Evolutionary conservation across 345 rosid genomes (phyloP), one percentile per base, ranked within the genome.

Genomic region (Alliaria petiolata): DNA sequence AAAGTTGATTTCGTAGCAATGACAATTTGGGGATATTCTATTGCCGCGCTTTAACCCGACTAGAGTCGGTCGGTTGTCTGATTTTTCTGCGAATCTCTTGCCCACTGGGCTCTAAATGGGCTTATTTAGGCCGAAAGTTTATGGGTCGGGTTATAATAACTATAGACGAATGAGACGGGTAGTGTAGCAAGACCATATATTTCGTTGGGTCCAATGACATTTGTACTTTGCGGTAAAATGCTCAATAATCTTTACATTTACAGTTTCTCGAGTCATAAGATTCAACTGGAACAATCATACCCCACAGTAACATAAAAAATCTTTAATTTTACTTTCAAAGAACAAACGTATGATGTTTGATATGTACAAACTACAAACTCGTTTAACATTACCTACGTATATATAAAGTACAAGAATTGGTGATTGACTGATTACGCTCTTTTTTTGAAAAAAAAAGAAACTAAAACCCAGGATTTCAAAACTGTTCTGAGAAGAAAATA

Each of bases 401-500:
- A n/a, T n/a, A 65, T 56, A 59, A 56, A 11, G 26, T 38, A 63
- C 6, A 59, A 0, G 20, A 25, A 1, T 15, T 75, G 31, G 56
- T 74, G 43, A 74, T n/a, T n/a, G n/a, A n/a, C n/a, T n/a, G n/a
- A n/a, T 51, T 51, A 33, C 25, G 47, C 62, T 59, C 45, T 25
- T 5, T 16, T n/a, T 16, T 55, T 30, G 3, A 22, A 22, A 22
- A 22, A 22, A 22, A 22, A 22, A 22, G 10, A 0, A 43, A 63
- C 57, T 61, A 51, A 71, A 58, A 49, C 33, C 16, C 50, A 57
- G 5, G 8, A 28, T 64, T 55, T 67, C 62, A 59, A 74, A 66
- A 74, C 30, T 74, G 53, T 50, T 67, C 53, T 65, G 54, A 57
- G 67, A 66, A 74, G 67, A 65, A 40, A 58, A 73, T 12, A 74